These are phyloP conservation scores for Hippophae rhamnoides DNA, from an alignment of 306 rosid species.

Conservation along the genomic window DNA sequence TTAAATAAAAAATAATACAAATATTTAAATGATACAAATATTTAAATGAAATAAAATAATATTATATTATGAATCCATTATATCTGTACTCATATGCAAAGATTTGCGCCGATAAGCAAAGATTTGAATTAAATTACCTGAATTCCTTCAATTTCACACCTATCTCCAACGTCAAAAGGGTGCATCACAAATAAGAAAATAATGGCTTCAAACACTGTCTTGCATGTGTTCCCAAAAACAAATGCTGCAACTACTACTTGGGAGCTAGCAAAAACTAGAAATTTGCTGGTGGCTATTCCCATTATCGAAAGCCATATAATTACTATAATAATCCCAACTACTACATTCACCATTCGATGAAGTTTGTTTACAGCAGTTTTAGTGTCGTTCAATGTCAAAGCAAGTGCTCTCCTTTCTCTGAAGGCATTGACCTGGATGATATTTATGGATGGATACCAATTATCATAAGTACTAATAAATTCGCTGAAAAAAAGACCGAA, in stretches of 20 bases:
- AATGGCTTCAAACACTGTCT: constrained; percentile 77
- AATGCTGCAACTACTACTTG: constrained; percentile 81
- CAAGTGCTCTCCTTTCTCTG: constrained; percentile 89
- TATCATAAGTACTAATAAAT: background rate
- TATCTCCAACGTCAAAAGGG: constrained; percentile 91
- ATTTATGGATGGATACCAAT: background rate
- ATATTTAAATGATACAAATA: too few species aligned
- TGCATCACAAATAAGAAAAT: constrained; percentile 82
- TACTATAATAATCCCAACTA: constrained; percentile 42
- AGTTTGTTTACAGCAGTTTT: constrained; percentile 93
- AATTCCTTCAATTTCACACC: constrained; percentile 75
- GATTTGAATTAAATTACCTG: constrained; percentile 39
- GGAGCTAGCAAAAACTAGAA: constrained; percentile 63
- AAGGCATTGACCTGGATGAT: constrained; percentile 67
- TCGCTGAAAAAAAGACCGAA: background rate
- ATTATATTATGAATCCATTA: too few species aligned
- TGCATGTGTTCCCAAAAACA: constrained; percentile 87
- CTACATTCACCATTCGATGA: constrained; percentile 58
- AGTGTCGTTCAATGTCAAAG: constrained; percentile 86
- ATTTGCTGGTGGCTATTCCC: constrained; percentile 62
- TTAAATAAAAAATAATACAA: too few species aligned
- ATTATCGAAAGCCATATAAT: constrained; percentile 66
- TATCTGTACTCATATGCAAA: too few species aligned
- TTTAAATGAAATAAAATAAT: too few species aligned
- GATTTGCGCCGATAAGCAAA: too few species aligned